Evolutionary conservation across 495 filamentous ascomycete genomes (phyloP).

Genomic region (Penicillium lagena): DNA sequence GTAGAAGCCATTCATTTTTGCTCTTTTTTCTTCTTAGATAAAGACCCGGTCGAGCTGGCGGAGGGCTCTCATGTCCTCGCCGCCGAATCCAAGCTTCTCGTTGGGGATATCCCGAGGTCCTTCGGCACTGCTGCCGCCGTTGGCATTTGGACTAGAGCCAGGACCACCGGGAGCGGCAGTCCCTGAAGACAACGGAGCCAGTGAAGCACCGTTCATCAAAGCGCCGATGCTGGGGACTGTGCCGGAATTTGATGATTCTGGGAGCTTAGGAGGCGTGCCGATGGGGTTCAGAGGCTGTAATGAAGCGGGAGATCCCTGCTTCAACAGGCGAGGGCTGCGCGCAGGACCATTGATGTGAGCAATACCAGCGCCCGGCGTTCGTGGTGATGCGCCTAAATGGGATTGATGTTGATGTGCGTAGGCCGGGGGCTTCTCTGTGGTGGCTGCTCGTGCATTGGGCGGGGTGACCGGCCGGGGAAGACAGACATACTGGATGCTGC

Average conservation of each 20-base stretch:
- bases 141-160: conserved; percentile 6
- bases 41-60: conserved; percentile 55
- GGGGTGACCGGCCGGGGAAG: conserved; percentile 30
- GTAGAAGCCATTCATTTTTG: not conserved
- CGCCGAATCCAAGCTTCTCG: conserved; percentile 54
- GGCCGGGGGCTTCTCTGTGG: conserved; percentile 26
- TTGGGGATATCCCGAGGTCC: conserved; percentile 57
- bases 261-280: conserved; percentile 15
- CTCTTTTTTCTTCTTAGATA: not conserved
- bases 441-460: conserved; percentile 19
- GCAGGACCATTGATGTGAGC: conserved; percentile 20
- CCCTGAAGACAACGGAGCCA: conserved; percentile 34
- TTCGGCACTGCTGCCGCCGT: conserved; percentile 21
- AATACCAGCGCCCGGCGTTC: conserved; percentile 18
- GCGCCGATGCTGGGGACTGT: conserved; percentile 47
- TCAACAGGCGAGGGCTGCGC: conserved; percentile 26
- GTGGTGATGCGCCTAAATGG: conserved; percentile 30
- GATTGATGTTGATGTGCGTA: conserved; percentile 23
- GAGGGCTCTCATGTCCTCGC: conserved; percentile 61
- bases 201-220: conserved; percentile 43
- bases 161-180: conserved; percentile 13
- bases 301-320: conserved; percentile 22
- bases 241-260: conserved; percentile 18
- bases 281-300: conserved; percentile 14
- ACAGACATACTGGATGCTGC: conserved; percentile 16